Evolutionary conservation across 805 yeast genomes (phyloP), one percentile per base, ranked within the genome.

Genomic region (Ogataea parapolymorpha): DNA sequence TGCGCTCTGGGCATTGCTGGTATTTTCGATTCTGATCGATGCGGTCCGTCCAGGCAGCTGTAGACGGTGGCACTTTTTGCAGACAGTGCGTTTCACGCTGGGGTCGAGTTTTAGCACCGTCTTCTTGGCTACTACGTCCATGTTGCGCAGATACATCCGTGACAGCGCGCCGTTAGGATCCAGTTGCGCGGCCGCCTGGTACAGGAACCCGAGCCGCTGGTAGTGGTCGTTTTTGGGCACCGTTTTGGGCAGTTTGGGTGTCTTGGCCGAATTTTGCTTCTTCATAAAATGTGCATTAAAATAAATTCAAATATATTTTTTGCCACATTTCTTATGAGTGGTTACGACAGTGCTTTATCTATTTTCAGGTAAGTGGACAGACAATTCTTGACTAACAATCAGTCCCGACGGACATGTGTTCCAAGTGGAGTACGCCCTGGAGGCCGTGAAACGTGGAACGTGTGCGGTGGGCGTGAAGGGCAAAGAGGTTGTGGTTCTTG

Each of bases 341-440:
- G 99, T 49, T 91, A 91, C 95, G 99, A 91, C 68, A 81, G 98
- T 77, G 99, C 99, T 42, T 77, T 91, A 57, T 90, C 97, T 48
- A 95, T 91, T 65, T 91, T 91, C 71, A 88, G 96, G 83, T 84
- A 78, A 55, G 90, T 79, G 5, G 7, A 18, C 7, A 6, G 25
- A 24, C n/a, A 10, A n/a, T n/a, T 26, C 4, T 16, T 4, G 15
- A 37, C 47, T 45, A 46, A 42, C 49, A 41, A n/a, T 10, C 6
- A 85, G 93, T 66, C 99, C 99, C 52, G 99, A 91, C 70, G 99
- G 99, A 46, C 97, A 91, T 64, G 96, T 91, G 62, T 91, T 91
- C 74, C 99, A 93, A 75, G 99, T 93, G 30, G 98, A 93, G 66
- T 93, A 93, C 58, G 99, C 99, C 18, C 75, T 85, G 28, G 99